phyloP scores from a whole-genome alignment of 2,329 filamentous ascomycete genomes.

The Fulvia fulva region DNA sequence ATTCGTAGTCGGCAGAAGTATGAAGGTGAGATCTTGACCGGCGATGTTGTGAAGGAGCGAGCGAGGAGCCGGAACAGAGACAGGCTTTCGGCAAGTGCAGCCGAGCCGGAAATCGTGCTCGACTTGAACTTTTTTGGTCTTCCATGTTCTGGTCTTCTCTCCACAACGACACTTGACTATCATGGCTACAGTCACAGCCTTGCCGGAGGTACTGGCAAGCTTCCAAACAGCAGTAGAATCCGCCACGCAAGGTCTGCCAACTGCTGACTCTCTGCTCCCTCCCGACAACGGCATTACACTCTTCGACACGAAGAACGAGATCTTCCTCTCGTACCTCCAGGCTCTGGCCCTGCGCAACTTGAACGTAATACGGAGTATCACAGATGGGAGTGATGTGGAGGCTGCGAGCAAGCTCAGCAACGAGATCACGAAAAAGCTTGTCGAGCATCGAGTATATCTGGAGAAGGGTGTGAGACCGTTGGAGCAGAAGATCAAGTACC shows the following conservation, averaged over 20 bases:
- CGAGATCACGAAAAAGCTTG: slow-evolving; percentile 77
- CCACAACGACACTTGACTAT: background rate
- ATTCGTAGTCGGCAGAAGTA: too few relatives aligned
- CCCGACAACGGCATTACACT: slow-evolving; percentile 86
- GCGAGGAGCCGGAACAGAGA: background rate
- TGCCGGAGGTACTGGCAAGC: slow-evolving; percentile 39
- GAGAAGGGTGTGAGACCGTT: slow-evolving; percentile 89
- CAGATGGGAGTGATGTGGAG: slow-evolving; percentile 35
- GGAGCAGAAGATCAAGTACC: slow-evolving; percentile 87
- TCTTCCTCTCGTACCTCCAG: slow-evolving; percentile 94
- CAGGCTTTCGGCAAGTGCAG: background rate
- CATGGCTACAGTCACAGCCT: slow-evolving; percentile 34
- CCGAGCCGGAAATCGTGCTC: background rate
- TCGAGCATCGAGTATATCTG: slow-evolving; percentile 84
- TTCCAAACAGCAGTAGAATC: slow-evolving; percentile 62
- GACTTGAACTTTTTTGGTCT: background rate
- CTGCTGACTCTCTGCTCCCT: slow-evolving; percentile 61
- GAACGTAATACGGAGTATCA: slow-evolving; percentile 35
- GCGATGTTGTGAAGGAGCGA: background rate
- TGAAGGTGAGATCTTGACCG: too few relatives aligned
- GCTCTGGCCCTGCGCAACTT: slow-evolving; percentile 74
- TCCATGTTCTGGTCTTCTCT: background rate
- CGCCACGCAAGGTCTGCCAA: slow-evolving; percentile 49
- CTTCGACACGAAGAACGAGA: slow-evolving; percentile 91
- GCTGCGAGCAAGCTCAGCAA: slow-evolving; percentile 51